Conservation (phyloP, 2,329 filamentous ascomycete genomes). For the Aspergillus brasiliensis region DNA sequence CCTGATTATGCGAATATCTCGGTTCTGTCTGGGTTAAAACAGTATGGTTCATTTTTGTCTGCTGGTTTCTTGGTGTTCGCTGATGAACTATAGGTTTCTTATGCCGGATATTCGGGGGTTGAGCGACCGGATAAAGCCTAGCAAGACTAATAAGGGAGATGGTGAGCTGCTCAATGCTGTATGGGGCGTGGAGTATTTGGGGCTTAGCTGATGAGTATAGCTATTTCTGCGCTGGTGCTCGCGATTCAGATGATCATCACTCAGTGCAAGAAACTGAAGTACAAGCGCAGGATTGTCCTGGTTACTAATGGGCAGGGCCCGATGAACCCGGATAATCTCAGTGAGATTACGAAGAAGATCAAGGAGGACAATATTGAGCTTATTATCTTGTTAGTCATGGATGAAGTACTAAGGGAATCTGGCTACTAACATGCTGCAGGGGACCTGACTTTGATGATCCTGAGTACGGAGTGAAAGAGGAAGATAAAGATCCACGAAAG, state of each 20-base stretch:
- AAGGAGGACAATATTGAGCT: conserved; percentile 77
- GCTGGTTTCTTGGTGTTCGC: background rate
- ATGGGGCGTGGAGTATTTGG: background rate
- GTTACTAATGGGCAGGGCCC: conserved; percentile 77
- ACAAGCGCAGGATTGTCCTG: conserved; percentile 76
- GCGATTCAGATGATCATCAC: conserved; percentile 82
- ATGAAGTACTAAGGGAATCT: background rate
- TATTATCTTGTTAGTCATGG: conserved; percentile 67
- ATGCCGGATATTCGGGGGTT: conserved; percentile 72
- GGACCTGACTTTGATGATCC: conserved; percentile 92
- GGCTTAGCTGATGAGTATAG: conserved; percentile 31
- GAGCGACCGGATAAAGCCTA: conserved; percentile 65
- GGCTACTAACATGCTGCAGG: conserved; percentile 48
- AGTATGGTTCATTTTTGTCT: conserved; percentile 57
- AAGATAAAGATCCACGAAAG: conserved; percentile 75
- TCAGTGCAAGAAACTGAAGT: conserved; percentile 80
- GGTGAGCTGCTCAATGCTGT: conserved; percentile 45
- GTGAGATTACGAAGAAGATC: conserved; percentile 71
- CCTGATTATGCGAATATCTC: conserved; percentile 80
- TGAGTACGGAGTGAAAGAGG: conserved; percentile 89
- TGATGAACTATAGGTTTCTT: conserved; percentile 48
- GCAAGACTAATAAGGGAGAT: conserved; percentile 71
- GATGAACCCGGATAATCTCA: conserved; percentile 72
- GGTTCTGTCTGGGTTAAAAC: conserved; percentile 65
- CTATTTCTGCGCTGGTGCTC: conserved; percentile 80